Conservation (phyloP, 805 yeast genomes). For the Dipodascopsis uninucleata region DNA sequence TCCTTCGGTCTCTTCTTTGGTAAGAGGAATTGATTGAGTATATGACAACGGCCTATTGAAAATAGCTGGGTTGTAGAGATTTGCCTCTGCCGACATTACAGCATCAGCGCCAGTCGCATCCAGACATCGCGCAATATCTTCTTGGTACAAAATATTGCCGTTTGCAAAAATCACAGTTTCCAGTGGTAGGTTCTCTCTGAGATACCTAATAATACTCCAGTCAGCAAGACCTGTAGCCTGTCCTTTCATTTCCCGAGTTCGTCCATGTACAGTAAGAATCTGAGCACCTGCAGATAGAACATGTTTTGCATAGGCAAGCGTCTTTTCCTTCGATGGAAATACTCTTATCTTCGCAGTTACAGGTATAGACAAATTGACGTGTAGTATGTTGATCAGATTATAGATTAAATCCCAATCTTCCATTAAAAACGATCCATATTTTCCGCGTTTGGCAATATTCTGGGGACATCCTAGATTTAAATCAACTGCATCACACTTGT, state of each 20-base stretch:
- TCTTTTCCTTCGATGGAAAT: slow-evolving; percentile 77
- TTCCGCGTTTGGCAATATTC: slow-evolving; percentile 92
- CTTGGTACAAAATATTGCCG: slow-evolving; percentile 90
- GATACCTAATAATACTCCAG: slow-evolving; percentile 72
- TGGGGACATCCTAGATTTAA: slow-evolving; percentile 97
- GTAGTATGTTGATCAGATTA: slow-evolving; percentile 62
- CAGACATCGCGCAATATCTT: slow-evolving; percentile 70
- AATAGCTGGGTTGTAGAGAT: slow-evolving; percentile 87
- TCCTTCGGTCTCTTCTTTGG: slow-evolving; percentile 50
- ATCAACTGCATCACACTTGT: slow-evolving; percentile 92
- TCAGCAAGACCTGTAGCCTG: slow-evolving; percentile 94
- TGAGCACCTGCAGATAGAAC: slow-evolving; percentile 93
- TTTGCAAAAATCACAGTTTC: slow-evolving; percentile 90
- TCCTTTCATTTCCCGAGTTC: slow-evolving; percentile 97
- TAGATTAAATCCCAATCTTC: slow-evolving; percentile 90
- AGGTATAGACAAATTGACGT: slow-evolving; percentile 66
- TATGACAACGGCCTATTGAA: slow-evolving; percentile 40
- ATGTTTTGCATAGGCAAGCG: slow-evolving; percentile 82
- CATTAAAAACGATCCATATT: slow-evolving; percentile 93
- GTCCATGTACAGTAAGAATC: slow-evolving; percentile 88
- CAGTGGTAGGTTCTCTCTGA: slow-evolving; percentile 72
- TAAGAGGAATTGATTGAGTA: slow-evolving; percentile 13
- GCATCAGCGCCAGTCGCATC: slow-evolving; percentile 71
- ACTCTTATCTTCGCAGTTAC: slow-evolving; percentile 95
- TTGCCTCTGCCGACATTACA: slow-evolving; percentile 97